Evolutionary conservation across 805 yeast genomes (phyloP).

Genomic region (Wickerhamomyces ciferrii): DNA sequence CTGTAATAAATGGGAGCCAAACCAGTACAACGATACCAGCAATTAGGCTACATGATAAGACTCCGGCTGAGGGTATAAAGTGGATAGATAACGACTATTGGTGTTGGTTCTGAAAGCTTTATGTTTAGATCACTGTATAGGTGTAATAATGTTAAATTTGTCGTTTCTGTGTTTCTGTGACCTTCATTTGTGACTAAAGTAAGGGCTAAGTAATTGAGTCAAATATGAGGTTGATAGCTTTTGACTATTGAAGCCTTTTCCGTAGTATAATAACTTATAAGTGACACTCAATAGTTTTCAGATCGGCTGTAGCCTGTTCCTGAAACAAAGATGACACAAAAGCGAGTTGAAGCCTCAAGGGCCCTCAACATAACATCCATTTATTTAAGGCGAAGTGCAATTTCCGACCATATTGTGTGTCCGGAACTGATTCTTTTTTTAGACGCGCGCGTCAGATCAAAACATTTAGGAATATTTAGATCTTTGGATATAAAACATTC

Average conservation of each 20-base stretch:
- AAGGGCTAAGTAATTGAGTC: too few species aligned
- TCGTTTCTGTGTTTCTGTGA: too few species aligned
- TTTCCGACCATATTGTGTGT: background rate
- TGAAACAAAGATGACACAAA: background rate
- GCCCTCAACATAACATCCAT: too few species aligned
- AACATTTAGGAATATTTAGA: background rate
- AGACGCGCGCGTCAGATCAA: background rate
- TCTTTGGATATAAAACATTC: background rate
- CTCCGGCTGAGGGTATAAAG: constrained; percentile 10
- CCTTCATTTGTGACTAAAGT: too few species aligned
- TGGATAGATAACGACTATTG: constrained; percentile 44
- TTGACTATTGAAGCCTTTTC: too few species aligned
- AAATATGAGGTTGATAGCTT: too few species aligned
- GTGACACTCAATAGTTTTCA: too few species aligned
- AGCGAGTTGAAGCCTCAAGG: background rate
- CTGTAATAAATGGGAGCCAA: background rate
- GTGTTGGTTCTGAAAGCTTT: constrained; percentile 36
- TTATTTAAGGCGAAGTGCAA: background rate
- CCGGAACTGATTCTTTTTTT: background rate
- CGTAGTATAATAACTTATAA: too few species aligned
- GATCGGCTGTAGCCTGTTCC: too few species aligned
- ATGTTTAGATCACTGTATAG: too few species aligned
- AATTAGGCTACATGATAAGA: constrained; percentile 25
- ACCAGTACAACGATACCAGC: constrained; percentile 34
- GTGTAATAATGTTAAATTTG: too few species aligned